These are phyloP conservation scores for Suhomyces anneliseae DNA, from an alignment of 1,139 yeast species.

Conservation along the genomic window DNA sequence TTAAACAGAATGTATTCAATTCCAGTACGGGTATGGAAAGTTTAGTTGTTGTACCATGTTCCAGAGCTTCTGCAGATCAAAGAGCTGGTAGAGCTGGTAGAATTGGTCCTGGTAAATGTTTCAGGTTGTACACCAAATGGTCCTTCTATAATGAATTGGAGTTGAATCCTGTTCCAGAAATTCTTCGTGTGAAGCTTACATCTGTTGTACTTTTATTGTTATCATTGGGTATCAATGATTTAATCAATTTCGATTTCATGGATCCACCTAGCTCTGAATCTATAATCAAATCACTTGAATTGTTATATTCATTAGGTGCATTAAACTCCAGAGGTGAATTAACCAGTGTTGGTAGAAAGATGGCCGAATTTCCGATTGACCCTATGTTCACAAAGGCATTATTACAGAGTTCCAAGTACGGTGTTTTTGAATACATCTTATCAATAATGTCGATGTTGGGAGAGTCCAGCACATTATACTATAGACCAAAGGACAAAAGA, in stretches of 20 bases:
- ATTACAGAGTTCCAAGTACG: slow-evolving; percentile 57
- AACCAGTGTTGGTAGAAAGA: slow-evolving; percentile 74
- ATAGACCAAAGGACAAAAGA: slow-evolving; percentile 69
- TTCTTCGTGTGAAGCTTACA: slow-evolving; percentile 75
- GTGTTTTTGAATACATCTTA: slow-evolving; percentile 64
- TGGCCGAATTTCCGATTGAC: slow-evolving; percentile 93
- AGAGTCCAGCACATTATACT: slow-evolving; percentile 72
- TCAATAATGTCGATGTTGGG: slow-evolving; percentile 81
- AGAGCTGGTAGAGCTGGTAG: slow-evolving; percentile 98
- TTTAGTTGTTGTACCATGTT: slow-evolving; percentile 80
- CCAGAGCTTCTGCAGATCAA: slow-evolving; percentile 93
- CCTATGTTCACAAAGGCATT: slow-evolving; percentile 84
- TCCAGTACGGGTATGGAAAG: slow-evolving; percentile 90
- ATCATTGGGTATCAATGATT: slow-evolving; percentile 79
- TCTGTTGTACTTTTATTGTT: slow-evolving; percentile 72
- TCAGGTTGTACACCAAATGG: slow-evolving; percentile 83
- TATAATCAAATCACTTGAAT: slow-evolving; percentile 73
- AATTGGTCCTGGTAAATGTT: slow-evolving; percentile 95
- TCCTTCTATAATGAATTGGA: slow-evolving; percentile 79
- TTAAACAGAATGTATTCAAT: slow-evolving; percentile 81
- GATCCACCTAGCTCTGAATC: slow-evolving; percentile 80
- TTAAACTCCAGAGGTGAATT: slow-evolving; percentile 75
- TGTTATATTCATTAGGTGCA: slow-evolving; percentile 84
- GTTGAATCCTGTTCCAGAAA: slow-evolving; percentile 83
- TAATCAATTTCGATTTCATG: slow-evolving; percentile 81